A percentile compares a stretch with the other conserved stretches of the same genome.
Evolutionary conservation across 371 early-diverging fungal species (phyloP).

Genomic region (Blyttiomyces sp.): DNA sequence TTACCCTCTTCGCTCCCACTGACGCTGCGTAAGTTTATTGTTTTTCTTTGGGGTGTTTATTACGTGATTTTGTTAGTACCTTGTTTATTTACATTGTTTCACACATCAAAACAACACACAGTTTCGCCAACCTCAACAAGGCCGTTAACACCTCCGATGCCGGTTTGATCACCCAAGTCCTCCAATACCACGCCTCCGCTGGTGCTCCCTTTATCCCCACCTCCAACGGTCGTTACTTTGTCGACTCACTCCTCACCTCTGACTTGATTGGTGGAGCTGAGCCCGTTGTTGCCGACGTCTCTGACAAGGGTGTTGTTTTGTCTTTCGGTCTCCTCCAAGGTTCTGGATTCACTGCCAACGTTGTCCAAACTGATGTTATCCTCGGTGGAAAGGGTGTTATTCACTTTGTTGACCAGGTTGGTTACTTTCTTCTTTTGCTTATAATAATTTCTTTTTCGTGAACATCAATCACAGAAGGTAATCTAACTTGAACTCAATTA

Average conservation of each 20-base stretch:
- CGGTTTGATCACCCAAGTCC: slow-evolving; percentile 6
- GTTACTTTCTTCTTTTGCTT: too few relatives aligned
- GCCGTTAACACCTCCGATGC: slow-evolving; percentile 11
- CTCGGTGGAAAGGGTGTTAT: slow-evolving; percentile 16
- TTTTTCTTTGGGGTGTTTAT: too few relatives aligned
- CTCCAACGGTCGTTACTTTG: slow-evolving; percentile 3
- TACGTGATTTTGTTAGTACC: not conserved
- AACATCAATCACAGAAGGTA: too few relatives aligned
- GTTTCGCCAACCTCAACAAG: not conserved
- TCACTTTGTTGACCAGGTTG: slow-evolving; percentile 22
- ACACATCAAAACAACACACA: not conserved
- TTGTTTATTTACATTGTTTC: not conserved
- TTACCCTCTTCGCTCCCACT: slow-evolving; percentile 30
- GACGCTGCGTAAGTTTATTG: too few relatives aligned
- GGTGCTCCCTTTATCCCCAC: slow-evolving; percentile 18
- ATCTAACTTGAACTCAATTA: too few relatives aligned
- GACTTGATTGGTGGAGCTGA: too few relatives aligned
- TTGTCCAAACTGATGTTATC: slow-evolving; percentile 1
- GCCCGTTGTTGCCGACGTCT: too few relatives aligned
- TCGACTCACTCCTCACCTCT: not conserved
- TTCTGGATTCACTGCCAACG: not conserved
- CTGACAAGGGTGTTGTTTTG: not conserved
- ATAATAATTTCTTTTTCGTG: too few relatives aligned
- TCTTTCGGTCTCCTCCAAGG: slow-evolving; percentile 3
- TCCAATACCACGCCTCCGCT: slow-evolving; percentile 27